Conservation (phyloP, 177 flowering plant genomes). For the Telopea speciosissima region DNA sequence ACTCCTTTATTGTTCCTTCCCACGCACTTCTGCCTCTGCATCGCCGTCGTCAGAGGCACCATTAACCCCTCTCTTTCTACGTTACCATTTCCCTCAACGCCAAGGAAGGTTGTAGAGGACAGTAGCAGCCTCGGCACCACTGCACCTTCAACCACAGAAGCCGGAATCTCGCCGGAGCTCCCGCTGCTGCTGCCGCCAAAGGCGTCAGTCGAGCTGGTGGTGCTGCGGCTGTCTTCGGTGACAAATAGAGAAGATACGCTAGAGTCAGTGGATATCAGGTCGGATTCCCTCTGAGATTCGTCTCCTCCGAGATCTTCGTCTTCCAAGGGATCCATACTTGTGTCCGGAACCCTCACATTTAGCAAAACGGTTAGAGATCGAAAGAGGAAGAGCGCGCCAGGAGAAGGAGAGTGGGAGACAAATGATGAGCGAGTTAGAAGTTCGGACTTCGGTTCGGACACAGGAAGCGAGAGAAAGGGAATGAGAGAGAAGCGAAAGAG, state of each 20-base stretch:
- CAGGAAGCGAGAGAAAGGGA: no score
- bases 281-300: conserved; percentile 19
- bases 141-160: conserved; percentile 12
- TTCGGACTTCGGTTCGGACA: no score
- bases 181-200: conserved; percentile 21
- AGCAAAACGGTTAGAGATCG: not conserved
- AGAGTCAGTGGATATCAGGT: conserved; percentile 28
- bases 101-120: not conserved
- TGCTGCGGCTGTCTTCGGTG: conserved; percentile 32
- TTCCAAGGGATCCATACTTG: conserved; percentile 15
- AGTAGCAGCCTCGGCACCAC: conserved; percentile 5
- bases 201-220: conserved; percentile 32
- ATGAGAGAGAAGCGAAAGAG: not conserved
- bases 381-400: not conserved
- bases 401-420: no score
- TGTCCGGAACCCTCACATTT: not conserved
- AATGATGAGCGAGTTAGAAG: no score
- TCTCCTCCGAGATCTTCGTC: conserved; percentile 24
- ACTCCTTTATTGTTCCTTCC: conserved; percentile 35
- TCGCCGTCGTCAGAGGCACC: not conserved
- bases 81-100: not conserved
- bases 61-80: not conserved
- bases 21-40: conserved; percentile 34
- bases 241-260: conserved; percentile 26
- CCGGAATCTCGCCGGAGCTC: conserved; percentile 36